Evolutionary conservation across 2,329 filamentous ascomycete genomes (phyloP).

Genomic region (Hymenoscyphus fraxineus): DNA sequence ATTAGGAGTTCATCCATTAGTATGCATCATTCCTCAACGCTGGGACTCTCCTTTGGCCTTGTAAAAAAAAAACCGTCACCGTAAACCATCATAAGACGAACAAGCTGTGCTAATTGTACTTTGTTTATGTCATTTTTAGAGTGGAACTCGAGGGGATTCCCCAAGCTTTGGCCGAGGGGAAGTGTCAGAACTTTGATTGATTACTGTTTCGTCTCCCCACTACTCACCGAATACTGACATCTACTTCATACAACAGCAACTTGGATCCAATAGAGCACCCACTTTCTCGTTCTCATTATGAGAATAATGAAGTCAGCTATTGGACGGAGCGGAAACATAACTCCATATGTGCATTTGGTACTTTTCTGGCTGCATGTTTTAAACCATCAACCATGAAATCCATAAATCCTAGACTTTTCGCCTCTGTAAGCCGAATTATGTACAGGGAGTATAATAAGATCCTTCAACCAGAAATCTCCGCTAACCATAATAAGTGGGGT

Average conservation of each 20-base stretch:
- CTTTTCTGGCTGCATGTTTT: background rate
- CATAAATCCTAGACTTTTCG: background rate
- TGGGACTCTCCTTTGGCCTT: background rate
- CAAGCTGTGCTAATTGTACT: background rate
- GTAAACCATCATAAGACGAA: background rate
- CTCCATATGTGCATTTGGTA: background rate
- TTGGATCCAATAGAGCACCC: background rate
- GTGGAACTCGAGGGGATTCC: background rate
- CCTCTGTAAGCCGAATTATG: too few species aligned
- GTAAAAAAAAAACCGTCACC: background rate
- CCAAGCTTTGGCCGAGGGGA: background rate
- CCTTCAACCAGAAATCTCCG: background rate
- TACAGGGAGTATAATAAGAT: background rate
- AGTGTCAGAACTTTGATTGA: background rate
- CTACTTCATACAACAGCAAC: background rate
- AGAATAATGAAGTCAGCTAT: background rate
- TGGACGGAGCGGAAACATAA: background rate
- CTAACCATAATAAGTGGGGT: background rate
- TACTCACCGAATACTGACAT: background rate
- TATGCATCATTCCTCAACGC: background rate
- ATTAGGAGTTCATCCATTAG: constrained; percentile 1
- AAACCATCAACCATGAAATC: background rate
- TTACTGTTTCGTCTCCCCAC: background rate
- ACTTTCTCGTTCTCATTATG: background rate
- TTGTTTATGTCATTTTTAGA: background rate